Percentiles rank a stretch among this genome's conserved stretches.
phyloP scores from a whole-genome alignment of 2,329 filamentous ascomycete genomes.

The Clarireedia homoeocarpa region DNA sequence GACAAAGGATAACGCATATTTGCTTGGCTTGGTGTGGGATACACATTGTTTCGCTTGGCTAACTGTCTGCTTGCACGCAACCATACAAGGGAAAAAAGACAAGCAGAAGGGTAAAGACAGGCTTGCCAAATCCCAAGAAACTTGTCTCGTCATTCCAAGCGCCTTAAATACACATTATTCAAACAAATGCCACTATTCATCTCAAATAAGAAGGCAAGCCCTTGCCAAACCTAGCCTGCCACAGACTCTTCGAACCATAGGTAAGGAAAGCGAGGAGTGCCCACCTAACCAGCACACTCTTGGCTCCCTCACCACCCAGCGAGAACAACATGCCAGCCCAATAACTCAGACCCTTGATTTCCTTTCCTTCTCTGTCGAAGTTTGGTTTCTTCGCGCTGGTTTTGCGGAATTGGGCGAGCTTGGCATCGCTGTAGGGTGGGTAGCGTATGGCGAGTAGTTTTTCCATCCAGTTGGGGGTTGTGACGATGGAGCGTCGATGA shows the following conservation, averaged over 20 bases:
- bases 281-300: slow-evolving; percentile 7
- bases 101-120: neutral
- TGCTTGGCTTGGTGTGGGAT: neutral
- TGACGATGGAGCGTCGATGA: slow-evolving; percentile 50
- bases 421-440: slow-evolving; percentile 46
- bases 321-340: slow-evolving; percentile 44
- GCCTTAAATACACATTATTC: neutral
- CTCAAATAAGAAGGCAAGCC: slow-evolving; percentile 8
- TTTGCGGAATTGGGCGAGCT: slow-evolving; percentile 37
- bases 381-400: slow-evolving; percentile 42
- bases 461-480: slow-evolving; percentile 61
- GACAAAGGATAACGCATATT: neutral
- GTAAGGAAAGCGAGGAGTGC: slow-evolving; percentile 3
- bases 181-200: neutral
- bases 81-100: neutral
- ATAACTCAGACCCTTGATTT: slow-evolving; percentile 44
- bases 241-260: slow-evolving; percentile 5
- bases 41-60: neutral
- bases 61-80: neutral
- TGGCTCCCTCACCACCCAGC: slow-evolving; percentile 41
- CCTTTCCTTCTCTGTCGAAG: slow-evolving; percentile 54
- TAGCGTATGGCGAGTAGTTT: slow-evolving; percentile 59
- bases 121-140: neutral
- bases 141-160: neutral
- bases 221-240: neutral